A percentile compares a stretch with the other conserved stretches of the same genome.
Evolutionary conservation across 2,329 filamentous ascomycete species (phyloP).

Genomic region (Fusarium protoensiforme): DNA sequence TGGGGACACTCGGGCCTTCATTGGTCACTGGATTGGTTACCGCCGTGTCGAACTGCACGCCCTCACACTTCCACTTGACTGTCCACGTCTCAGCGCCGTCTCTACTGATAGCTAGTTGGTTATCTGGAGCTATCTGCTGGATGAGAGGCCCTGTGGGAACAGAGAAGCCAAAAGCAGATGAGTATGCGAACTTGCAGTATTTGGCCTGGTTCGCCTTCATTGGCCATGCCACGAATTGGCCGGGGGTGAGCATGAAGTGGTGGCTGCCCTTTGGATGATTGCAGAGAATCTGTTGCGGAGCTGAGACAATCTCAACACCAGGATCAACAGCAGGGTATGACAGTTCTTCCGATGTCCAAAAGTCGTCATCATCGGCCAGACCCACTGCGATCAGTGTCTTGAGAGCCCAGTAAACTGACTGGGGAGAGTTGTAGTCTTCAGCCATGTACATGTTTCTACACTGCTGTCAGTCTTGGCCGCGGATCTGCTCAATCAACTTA

Average conservation of each 20-base stretch:
- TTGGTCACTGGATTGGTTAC: neutral
- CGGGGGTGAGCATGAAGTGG: slow-evolving; percentile 56
- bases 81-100: slow-evolving; percentile 47
- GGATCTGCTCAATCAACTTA: neutral
- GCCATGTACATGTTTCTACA: slow-evolving; percentile 62
- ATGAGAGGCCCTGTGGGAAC: slow-evolving; percentile 52
- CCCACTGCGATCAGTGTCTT: slow-evolving; percentile 60
- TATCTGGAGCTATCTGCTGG: slow-evolving; percentile 50
- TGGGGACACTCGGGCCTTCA: fast-evolving
- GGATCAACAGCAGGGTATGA: slow-evolving; percentile 30
- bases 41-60: neutral
- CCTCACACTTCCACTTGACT: slow-evolving; percentile 43
- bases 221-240: slow-evolving; percentile 52
- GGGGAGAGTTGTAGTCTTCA: slow-evolving; percentile 68
- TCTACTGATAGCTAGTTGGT: slow-evolving; percentile 42
- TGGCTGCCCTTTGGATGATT: slow-evolving; percentile 48
- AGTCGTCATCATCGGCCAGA: slow-evolving; percentile 49
- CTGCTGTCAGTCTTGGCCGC: neutral
- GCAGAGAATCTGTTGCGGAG: slow-evolving; percentile 58
- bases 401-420: slow-evolving; percentile 65
- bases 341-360: slow-evolving; percentile 57
- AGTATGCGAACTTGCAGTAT: slow-evolving; percentile 61
- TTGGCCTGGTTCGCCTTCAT: slow-evolving; percentile 57
- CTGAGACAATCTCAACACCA: slow-evolving; percentile 12
- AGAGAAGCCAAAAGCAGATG: slow-evolving; percentile 58